A percentile compares a stretch with the other conserved stretches of the same genome.
Conservation (phyloP, 805 yeast species). For the Candida arabinofermentans region DNA sequence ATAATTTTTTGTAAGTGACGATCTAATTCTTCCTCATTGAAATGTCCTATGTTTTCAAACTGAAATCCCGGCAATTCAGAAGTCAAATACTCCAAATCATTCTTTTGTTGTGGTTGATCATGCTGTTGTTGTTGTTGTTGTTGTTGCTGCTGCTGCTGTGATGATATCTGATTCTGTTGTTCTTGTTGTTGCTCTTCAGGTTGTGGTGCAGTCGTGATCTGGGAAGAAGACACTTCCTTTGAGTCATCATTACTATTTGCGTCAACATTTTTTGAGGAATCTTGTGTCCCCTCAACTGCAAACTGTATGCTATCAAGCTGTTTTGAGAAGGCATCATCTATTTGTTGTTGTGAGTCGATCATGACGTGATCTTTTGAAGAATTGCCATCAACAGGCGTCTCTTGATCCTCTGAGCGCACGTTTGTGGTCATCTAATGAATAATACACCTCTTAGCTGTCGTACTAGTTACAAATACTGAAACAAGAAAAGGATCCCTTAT, state of each 20-base stretch:
- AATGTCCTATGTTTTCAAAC: constrained; percentile 21
- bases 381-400: neutral
- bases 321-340: constrained; percentile 9
- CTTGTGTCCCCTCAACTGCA: neutral
- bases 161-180: too few species aligned
- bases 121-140: constrained; percentile 1
- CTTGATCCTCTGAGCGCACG: too few species aligned
- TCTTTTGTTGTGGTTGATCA: neutral
- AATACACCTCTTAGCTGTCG: too few species aligned
- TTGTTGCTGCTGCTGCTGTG: neutral
- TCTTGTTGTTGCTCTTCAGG: neutral
- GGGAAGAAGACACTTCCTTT: too few species aligned
- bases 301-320: constrained; percentile 12
- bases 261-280: neutral
- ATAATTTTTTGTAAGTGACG: constrained; percentile 27
- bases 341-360: neutral
- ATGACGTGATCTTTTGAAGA: neutral
- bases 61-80: constrained; percentile 23
- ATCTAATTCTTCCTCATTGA: constrained; percentile 28
- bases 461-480: too few species aligned
- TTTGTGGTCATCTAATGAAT: too few species aligned
- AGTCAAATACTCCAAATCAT: constrained; percentile 22
- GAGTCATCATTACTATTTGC: too few species aligned
- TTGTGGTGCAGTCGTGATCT: too few species aligned
- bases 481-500: too few species aligned